Percentiles rank a stretch among this genome's conserved stretches.
Conservation (phyloP, 495 filamentous ascomycete species). For the Neurospora cerealis region DNA sequence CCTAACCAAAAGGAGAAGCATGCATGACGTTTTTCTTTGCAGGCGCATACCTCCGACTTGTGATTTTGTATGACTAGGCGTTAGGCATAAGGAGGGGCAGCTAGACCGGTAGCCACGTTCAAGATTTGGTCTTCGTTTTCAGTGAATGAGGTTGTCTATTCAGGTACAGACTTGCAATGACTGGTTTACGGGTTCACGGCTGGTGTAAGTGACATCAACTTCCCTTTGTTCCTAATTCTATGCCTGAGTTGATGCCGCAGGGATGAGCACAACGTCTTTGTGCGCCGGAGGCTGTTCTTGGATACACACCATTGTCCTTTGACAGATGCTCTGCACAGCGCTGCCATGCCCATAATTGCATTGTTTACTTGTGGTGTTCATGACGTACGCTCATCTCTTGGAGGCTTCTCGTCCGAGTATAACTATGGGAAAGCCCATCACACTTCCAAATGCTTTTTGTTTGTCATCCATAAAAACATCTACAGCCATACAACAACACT, state of each 20-base stretch:
- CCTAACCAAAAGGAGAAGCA: background rate
- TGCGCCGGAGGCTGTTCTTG: background rate
- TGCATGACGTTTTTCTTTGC: background rate
- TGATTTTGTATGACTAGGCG: slow-evolving; percentile 25
- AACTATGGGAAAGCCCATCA: too few species aligned
- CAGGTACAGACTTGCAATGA: background rate
- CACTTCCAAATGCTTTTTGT: too few species aligned
- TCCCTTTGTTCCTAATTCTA: background rate
- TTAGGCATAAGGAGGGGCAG: slow-evolving; percentile 15
- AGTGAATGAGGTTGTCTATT: background rate
- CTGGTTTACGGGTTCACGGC: background rate
- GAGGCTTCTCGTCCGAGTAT: background rate
- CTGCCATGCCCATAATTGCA: background rate
- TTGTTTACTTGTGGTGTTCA: background rate
- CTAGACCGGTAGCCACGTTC: slow-evolving; percentile 16
- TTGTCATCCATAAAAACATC: background rate
- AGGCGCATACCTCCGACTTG: background rate
- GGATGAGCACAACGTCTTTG: background rate
- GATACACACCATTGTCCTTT: background rate
- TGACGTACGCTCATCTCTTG: background rate
- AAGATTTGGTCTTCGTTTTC: slow-evolving; percentile 5
- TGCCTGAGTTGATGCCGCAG: background rate
- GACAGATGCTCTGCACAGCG: background rate
- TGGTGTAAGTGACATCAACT: background rate
- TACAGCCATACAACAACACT: background rate